Conservation (phyloP, 2,329 filamentous ascomycete genomes). For the Cladosporium sp. region DNA sequence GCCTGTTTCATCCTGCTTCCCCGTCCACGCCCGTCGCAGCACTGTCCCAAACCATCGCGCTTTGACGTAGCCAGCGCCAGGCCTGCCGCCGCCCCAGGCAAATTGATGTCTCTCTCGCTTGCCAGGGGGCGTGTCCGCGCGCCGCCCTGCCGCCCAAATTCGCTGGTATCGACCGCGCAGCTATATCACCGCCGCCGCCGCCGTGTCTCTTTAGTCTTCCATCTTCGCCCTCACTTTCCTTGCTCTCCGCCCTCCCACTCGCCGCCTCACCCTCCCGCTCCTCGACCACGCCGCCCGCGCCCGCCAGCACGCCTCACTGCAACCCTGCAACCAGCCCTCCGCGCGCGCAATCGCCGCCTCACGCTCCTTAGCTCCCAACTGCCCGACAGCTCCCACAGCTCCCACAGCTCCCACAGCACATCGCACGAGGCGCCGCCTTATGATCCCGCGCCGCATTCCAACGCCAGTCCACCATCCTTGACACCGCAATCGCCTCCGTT, state of each 20-base stretch:
- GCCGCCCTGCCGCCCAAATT: slow-evolving; percentile 1
- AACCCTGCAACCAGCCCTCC: neutral
- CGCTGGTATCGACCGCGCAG: neutral
- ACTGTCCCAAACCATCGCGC: slow-evolving; percentile 8
- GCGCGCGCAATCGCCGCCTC: slow-evolving; percentile 9
- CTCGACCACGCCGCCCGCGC: neutral
- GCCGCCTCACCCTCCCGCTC: neutral
- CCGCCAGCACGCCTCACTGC: neutral
- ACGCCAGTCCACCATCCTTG: slow-evolving; percentile 1
- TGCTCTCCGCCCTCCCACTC: neutral
- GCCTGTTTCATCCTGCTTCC: slow-evolving; percentile 5
- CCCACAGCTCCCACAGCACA: neutral
- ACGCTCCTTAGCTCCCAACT: slow-evolving; percentile 9
- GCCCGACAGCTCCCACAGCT: neutral
- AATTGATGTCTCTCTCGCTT: slow-evolving; percentile 12
- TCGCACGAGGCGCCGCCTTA: neutral
- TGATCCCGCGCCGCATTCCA: slow-evolving; percentile 11
- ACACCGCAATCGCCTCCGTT: neutral
- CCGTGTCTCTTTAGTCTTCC: neutral
- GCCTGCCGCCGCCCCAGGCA: neutral
- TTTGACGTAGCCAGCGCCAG: slow-evolving; percentile 2
- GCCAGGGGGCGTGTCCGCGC: slow-evolving; percentile 11
- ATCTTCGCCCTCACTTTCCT: neutral
- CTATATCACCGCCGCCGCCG: neutral
- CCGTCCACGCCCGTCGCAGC: slow-evolving; percentile 1